Evolutionary conservation across 768 basidiomycete species (phyloP).

Genomic region (Boletus sp.): DNA sequence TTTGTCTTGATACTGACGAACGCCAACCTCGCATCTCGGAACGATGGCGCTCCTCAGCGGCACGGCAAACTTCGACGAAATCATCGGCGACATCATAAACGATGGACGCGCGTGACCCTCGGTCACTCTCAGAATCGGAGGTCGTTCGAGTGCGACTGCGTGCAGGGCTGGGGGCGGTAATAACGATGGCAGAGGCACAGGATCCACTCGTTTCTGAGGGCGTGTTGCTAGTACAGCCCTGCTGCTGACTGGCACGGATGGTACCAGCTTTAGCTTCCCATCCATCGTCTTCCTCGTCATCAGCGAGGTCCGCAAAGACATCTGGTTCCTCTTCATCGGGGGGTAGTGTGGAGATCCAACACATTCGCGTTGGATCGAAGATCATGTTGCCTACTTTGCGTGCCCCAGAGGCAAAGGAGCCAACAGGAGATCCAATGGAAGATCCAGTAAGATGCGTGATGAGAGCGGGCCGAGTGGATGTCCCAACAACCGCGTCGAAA

Average conservation of each 20-base stretch:
- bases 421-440: constrained; percentile 76
- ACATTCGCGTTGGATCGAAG: constrained; percentile 92
- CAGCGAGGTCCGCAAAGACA: constrained; percentile 89
- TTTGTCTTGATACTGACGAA: constrained; percentile 22
- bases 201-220: constrained; percentile 26
- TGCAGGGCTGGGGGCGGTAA: constrained; percentile 55
- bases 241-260: constrained; percentile 62
- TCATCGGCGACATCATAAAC: constrained; percentile 74
- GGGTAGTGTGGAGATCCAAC: constrained; percentile 84
- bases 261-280: constrained; percentile 79
- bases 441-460: constrained; percentile 92
- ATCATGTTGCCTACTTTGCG: constrained; percentile 97
- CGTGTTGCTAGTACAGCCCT: constrained; percentile 28
- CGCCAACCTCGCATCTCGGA: constrained; percentile 84
- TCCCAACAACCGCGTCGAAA: constrained; percentile 77
- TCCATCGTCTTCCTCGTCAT: constrained; percentile 76
- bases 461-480: constrained; percentile 88
- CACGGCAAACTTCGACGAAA: constrained; percentile 66
- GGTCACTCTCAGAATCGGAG: constrained; percentile 70
- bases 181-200: constrained; percentile 25
- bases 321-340: constrained; percentile 93
- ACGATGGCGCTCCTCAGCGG: constrained; percentile 80
- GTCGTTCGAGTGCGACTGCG: constrained; percentile 61
- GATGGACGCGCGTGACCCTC: constrained; percentile 77
- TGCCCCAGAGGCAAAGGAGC: constrained; percentile 71